Base-by-base conservation (phyloP, 306 rosid genomes). In the Medicago lupulina region DNA sequence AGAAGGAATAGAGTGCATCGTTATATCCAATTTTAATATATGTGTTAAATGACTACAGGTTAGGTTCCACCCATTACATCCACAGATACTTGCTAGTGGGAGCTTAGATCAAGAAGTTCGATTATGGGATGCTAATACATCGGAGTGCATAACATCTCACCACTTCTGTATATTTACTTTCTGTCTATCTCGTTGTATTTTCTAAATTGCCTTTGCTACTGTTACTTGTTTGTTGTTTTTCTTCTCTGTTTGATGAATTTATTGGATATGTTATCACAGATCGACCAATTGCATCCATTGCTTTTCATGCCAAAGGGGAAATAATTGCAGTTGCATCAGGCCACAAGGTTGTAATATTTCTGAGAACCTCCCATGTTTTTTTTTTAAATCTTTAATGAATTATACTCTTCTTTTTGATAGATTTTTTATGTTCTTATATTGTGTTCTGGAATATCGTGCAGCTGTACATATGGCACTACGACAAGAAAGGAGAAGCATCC, bases 71-170 rank as follows among this genome's bases (percentile, higher is more conserved):
- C 99, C 98, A 2, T 71, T 90, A 80, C 69, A 80, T 65, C 93
- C 99, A 6, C 85, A 90, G 71, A 88, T 96, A 79, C 91, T 96
- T 84, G 98, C 98, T n/a, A 96, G 98, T 82, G 99, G 99, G 80
- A 96, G 99, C 79, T 89, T 96, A 91, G 99, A 96, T 88, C 96
- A 96, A 74, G 98, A 90, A 84, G 99, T 96, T 83, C 93, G 93
- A 43, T 78, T 92, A 55, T 96, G 99, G 99, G 93, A 96, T 84
- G 92, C 98, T 67, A 90, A 87, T 51, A 88, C 97, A 16, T 88
- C 97, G 46, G 93, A 90, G 77, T 96, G 99, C 88, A 85, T 90
- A 71, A 88, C 88, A 73, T 92, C 93, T 13, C 97, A 87, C 61
- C 92, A 92, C 79, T 92, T 96, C 86, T 89, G 99, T 96, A 92